Evolutionary conservation across 257 asterid species (phyloP), one percentile per base, ranked within the genome.

Genomic region (Leonotis leonurus): DNA sequence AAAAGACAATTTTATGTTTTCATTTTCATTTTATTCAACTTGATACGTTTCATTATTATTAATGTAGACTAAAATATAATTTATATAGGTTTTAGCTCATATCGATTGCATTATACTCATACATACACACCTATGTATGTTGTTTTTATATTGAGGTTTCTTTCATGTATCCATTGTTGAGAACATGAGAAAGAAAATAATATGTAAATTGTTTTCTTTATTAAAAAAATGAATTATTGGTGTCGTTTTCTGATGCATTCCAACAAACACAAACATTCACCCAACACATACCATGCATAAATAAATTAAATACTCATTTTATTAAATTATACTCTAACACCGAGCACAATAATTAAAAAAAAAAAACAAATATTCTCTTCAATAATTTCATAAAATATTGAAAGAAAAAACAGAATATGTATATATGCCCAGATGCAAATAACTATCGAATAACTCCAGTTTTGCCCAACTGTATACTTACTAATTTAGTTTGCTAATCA

Each of bases 191-290:
- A 52, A 13, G 21, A 20, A 1, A 12, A 5, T 12, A 2, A 20
- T 10, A 39, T 57, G 21, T 22, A 17, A 0, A 14, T 18, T 9
- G 0, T 60, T n/a, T n/a, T 30, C 1, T 35, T 9, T 8, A 35
- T 21, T 30, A 44, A 20, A 43, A 8, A 11, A 29, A 43, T 55
- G 33, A 63, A 52, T 58, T 57, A 57, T 67, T 46, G 65, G 37
- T 67, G 9, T 3, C 14, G 35, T 16, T 11, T 21, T 16, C 56
- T 44, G 65, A 51, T 22, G 50, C 26, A 44, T 9, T 33, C 40
- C 44, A 57, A 57, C 14, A 10, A 10, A 36, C 44, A 35, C 17
- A 56, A 16, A 29, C 64, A 54, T 55, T 32, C 36, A 55, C 57
- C 64, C 27, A 43, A 43, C 57, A 43, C 8, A 46, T 14, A 36